Evolutionary conservation across 2,329 filamentous ascomycete genomes (phyloP).

Genomic region (Cryphonectria radicalis): DNA sequence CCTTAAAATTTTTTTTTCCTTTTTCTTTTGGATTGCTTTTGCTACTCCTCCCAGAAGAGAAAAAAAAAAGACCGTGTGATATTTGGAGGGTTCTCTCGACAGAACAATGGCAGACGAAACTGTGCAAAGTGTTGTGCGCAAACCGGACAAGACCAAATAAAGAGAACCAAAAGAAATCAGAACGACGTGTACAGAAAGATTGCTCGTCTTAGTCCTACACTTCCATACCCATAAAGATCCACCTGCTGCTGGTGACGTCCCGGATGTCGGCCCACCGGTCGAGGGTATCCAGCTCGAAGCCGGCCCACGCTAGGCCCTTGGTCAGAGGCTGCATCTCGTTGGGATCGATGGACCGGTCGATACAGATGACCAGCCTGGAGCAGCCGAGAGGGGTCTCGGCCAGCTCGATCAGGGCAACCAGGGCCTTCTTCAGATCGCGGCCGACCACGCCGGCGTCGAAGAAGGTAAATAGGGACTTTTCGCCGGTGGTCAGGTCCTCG

Average conservation of each 20-base stretch:
- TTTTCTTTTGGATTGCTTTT: background rate
- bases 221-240: conserved; percentile 91
- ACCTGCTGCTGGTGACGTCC: conserved; percentile 73
- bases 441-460: conserved; percentile 74
- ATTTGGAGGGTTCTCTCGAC: conserved; percentile 7
- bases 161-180: conserved; percentile 16
- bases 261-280: conserved; percentile 71
- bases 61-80: background rate
- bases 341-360: conserved; percentile 71
- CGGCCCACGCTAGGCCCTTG: conserved; percentile 90
- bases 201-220: conserved; percentile 51
- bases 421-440: conserved; percentile 84
- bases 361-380: conserved; percentile 76
- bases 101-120: conserved; percentile 9
- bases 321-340: conserved; percentile 69
- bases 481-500: conserved; percentile 55
- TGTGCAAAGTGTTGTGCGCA: background rate
- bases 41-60: conserved; percentile 9
- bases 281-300: conserved; percentile 82
- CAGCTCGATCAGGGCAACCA: conserved; percentile 90
- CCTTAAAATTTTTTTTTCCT: conserved; percentile 1
- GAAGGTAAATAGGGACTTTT: conserved; percentile 83
- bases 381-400: conserved; percentile 78
- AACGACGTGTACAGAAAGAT: conserved; percentile 6
- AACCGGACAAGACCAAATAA: conserved; percentile 6